Percentiles rank a stretch among this genome's conserved stretches.
phyloP scores from a whole-genome alignment of 2,329 filamentous ascomycete species.

The Pseudocercospora fijiensis region DNA sequence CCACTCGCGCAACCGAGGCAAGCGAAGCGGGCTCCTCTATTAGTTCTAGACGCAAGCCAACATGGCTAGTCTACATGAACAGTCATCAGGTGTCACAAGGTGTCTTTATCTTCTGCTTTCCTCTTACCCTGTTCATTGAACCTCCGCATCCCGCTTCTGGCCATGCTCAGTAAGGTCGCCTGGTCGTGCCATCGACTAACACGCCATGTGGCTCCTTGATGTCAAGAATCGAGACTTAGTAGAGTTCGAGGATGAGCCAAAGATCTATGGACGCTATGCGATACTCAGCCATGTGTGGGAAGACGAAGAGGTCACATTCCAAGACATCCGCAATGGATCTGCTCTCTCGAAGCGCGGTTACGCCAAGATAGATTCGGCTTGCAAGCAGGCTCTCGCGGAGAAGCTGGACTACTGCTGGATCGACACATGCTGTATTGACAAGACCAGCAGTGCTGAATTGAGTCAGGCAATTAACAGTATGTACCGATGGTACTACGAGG shows the following conservation, averaged over 20 bases:
- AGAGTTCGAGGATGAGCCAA: slow-evolving; percentile 22
- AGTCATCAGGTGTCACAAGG: background rate
- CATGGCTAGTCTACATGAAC: too few species aligned
- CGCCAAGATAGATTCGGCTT: slow-evolving; percentile 27
- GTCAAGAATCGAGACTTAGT: slow-evolving; percentile 17
- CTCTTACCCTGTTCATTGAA: background rate
- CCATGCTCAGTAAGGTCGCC: background rate
- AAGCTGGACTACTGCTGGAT: slow-evolving; percentile 40
- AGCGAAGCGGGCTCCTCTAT: background rate
- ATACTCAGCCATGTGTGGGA: slow-evolving; percentile 32
- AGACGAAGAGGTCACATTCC: slow-evolving; percentile 28
- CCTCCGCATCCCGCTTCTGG: background rate
- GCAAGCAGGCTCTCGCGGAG: slow-evolving; percentile 28
- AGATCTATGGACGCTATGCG: slow-evolving; percentile 28
- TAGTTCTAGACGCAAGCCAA: background rate
- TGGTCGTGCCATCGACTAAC: background rate
- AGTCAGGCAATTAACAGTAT: slow-evolving; percentile 37
- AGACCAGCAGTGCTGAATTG: slow-evolving; percentile 39
- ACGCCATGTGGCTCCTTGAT: slow-evolving; percentile 28
- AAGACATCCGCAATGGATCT: slow-evolving; percentile 21
- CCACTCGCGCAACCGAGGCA: background rate
- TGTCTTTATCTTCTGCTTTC: background rate
- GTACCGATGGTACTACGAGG: slow-evolving; percentile 39
- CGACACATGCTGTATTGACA: slow-evolving; percentile 45
- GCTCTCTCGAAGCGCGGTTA: slow-evolving; percentile 23